Percentiles rank a stretch among this genome's conserved stretches.
Evolutionary conservation across 768 basidiomycete species (phyloP).

Genomic region (Leccinum fibrillosum): DNA sequence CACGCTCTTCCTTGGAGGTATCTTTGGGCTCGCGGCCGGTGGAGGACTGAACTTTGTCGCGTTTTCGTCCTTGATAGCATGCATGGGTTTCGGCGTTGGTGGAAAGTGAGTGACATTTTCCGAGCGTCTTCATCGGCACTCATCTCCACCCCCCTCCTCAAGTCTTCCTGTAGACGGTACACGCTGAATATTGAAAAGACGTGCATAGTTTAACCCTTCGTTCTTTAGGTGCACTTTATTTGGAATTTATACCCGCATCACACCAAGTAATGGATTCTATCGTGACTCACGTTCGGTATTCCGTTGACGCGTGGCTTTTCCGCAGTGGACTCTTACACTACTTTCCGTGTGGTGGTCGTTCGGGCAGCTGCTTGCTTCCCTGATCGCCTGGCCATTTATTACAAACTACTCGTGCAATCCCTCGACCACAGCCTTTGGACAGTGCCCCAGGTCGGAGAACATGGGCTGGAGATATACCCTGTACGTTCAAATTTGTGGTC

Average conservation of each 20-base stretch:
- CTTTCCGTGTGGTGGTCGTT: constrained; percentile 55
- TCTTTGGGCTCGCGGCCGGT: constrained; percentile 52
- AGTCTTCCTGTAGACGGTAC: constrained; percentile 48
- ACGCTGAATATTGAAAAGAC: constrained; percentile 2
- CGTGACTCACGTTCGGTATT: background rate
- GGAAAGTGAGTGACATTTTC: constrained; percentile 41
- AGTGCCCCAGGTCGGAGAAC: constrained; percentile 48
- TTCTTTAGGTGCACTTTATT: constrained; percentile 39
- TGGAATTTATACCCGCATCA: constrained; percentile 43
- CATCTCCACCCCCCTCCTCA: background rate
- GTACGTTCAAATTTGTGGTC: constrained; percentile 21
- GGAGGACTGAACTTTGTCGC: constrained; percentile 44
- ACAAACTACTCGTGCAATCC: constrained; percentile 50
- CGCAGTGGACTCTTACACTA: constrained; percentile 51
- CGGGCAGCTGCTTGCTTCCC: constrained; percentile 47
- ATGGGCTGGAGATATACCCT: constrained; percentile 62
- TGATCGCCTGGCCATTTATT: constrained; percentile 55
- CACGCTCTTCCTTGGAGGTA: constrained; percentile 36
- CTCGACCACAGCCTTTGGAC: constrained; percentile 22
- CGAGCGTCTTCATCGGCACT: constrained; percentile 15
- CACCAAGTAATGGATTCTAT: constrained; percentile 30
- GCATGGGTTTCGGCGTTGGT: constrained; percentile 48
- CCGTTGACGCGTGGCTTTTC: background rate
- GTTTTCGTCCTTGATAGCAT: constrained; percentile 44
- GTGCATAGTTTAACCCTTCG: background rate